phyloP scores from a whole-genome alignment of 768 basidiomycete species.

The Amanita pallidorosea region DNA sequence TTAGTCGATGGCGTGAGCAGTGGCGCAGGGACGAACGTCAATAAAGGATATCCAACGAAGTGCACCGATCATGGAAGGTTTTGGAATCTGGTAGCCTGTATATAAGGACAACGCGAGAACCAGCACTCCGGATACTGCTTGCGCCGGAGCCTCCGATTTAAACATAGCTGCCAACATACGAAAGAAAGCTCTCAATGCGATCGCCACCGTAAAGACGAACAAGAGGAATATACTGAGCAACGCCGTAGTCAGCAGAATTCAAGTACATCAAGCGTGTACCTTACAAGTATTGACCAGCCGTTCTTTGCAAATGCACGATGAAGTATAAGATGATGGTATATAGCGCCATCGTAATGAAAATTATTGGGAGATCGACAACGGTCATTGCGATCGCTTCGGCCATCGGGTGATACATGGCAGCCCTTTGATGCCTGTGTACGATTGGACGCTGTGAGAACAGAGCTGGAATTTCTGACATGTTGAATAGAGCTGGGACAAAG shows the following conservation, averaged over 20 bases:
- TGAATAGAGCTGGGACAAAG: conserved; percentile 47
- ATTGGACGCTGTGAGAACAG: conserved; percentile 55
- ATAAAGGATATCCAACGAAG: conserved; percentile 58
- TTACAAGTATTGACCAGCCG: conserved; percentile 57
- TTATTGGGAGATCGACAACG: conserved; percentile 51
- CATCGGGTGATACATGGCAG: conserved; percentile 44
- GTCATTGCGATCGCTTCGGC: conserved; percentile 40
- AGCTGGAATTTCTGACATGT: conserved; percentile 58
- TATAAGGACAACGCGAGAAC: conserved; percentile 20
- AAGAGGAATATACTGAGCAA: conserved; percentile 42
- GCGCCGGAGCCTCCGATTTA: conserved; percentile 48
- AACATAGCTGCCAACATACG: conserved; percentile 53
- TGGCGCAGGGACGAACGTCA: conserved; percentile 27
- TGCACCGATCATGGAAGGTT: conserved; percentile 55
- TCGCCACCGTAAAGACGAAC: conserved; percentile 42
- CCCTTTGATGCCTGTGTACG: conserved; percentile 41
- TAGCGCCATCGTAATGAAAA: conserved; percentile 29
- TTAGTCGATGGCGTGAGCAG: not conserved
- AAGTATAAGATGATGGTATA: conserved; percentile 52
- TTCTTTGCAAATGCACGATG: conserved; percentile 42
- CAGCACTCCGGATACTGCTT: conserved; percentile 41
- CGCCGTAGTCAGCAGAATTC: conserved; percentile 1
- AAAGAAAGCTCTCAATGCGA: conserved; percentile 73
- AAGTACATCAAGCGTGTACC: conserved; percentile 13
- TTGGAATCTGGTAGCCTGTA: conserved; percentile 37